A percentile compares a stretch with the other conserved stretches of the same genome.
These are phyloP conservation scores for Podila minutissima DNA, from an alignment of 192 early-diverging fungal genomes.

Conservation along the genomic window DNA sequence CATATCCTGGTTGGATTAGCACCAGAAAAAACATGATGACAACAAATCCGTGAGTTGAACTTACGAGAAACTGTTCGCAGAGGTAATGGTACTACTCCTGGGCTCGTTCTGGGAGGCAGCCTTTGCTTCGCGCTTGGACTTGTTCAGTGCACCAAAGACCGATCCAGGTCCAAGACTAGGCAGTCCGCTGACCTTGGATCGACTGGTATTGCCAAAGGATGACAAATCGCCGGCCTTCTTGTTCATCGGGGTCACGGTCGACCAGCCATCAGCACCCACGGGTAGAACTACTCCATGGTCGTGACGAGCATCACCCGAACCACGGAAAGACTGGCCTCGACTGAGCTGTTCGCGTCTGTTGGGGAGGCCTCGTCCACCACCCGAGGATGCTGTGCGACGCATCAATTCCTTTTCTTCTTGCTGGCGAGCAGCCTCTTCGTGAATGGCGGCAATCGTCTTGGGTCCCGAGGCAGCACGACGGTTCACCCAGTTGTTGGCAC, in stretches of 20 bases:
- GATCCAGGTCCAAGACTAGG: constrained; percentile 67
- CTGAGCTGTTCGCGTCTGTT: constrained; percentile 70
- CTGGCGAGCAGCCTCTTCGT: constrained; percentile 75
- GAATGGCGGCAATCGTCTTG: constrained; percentile 94
- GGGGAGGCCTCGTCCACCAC: constrained; percentile 69
- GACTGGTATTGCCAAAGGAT: constrained; percentile 77
- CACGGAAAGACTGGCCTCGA: constrained; percentile 67
- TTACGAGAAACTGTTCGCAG: constrained; percentile 55
- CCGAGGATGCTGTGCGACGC: constrained; percentile 71
- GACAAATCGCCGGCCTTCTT: constrained; percentile 76
- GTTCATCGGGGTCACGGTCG: constrained; percentile 64
- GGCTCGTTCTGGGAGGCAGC: constrained; percentile 51
- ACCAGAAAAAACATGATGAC: constrained; percentile 29
- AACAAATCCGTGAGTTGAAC: constrained; percentile 52
- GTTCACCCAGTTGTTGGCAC: constrained; percentile 80
- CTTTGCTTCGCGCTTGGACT: constrained; percentile 57
- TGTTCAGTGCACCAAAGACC: constrained; percentile 57
- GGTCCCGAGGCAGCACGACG: constrained; percentile 75
- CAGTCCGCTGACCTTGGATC: constrained; percentile 57
- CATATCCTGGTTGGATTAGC: not conserved
- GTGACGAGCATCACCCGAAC: constrained; percentile 47
- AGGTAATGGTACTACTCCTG: constrained; percentile 52
- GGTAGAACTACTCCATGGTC: constrained; percentile 48
- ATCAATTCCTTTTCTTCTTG: constrained; percentile 79
- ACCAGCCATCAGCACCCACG: constrained; percentile 76